Evolutionary conservation across 345 rosid genomes (phyloP).

Genomic region (Euphorbia pulcherrima): DNA sequence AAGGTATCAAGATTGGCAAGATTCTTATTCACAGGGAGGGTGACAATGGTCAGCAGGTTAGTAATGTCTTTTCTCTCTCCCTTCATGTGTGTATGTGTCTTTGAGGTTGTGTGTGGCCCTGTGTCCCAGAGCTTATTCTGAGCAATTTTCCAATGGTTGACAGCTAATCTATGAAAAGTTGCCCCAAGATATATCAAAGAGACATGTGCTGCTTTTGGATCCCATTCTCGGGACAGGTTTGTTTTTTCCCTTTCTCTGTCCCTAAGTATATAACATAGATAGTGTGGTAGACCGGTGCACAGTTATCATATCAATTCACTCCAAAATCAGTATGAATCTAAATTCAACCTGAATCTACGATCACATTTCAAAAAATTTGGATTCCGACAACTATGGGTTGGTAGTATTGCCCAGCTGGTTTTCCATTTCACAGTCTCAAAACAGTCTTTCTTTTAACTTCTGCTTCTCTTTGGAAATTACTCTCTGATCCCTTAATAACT

Average conservation of each 20-base stretch:
- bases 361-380: no score
- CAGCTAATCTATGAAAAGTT: conserved; percentile 94
- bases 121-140: conserved; percentile 2
- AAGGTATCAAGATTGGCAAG: conserved; percentile 95
- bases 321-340: no score
- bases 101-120: neutral
- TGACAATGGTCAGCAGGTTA: conserved; percentile 92
- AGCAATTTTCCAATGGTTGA: conserved; percentile 9
- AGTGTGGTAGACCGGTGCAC: no score
- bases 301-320: no score
- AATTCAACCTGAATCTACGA: no score
- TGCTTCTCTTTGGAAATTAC: neutral
- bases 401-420: neutral
- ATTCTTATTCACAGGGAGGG: conserved; percentile 97
- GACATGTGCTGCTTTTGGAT: conserved; percentile 87
- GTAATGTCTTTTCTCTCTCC: conserved; percentile 16
- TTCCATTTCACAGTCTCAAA: neutral
- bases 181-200: conserved; percentile 83
- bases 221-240: conserved; percentile 97
- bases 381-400: no score
- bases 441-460: neutral
- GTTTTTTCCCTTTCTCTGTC: neutral
- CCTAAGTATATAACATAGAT: neutral
- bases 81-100: neutral
- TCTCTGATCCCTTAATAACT: neutral